These are phyloP conservation scores for Durio zibethinus DNA, from an alignment of 345 rosid genomes.

Conservation along the genomic window DNA sequence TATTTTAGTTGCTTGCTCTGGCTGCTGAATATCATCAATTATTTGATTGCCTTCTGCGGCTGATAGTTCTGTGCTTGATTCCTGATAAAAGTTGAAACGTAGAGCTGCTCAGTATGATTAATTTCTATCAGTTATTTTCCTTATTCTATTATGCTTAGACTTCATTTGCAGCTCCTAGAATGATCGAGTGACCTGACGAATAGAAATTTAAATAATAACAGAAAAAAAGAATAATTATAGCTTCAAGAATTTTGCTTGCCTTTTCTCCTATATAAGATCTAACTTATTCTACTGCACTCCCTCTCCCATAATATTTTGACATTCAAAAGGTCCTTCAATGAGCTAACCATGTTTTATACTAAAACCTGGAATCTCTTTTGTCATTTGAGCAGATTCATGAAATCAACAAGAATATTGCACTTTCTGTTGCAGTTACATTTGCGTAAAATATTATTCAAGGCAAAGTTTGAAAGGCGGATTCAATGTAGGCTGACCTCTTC, in stretches of 20 bases:
- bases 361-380: neutral
- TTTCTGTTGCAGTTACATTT: no score
- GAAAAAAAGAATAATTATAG: neutral
- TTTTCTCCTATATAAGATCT: neutral
- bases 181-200: no score
- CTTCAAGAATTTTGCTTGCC: neutral
- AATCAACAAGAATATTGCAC: neutral
- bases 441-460: neutral
- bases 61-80: constrained; percentile 10
- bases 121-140: neutral
- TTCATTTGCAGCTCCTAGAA: no score
- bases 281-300: neutral
- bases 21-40: constrained; percentile 21
- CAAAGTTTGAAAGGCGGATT: neutral
- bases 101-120: constrained; percentile 8
- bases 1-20: constrained; percentile 19
- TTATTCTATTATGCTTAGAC: neutral
- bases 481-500: constrained; percentile 38
- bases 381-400: neutral
- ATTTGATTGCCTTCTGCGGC: constrained; percentile 22
- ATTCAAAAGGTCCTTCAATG: no score
- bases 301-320: no score
- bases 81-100: constrained; percentile 33
- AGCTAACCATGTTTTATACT: neutral
- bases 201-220: neutral